phyloP scores from a whole-genome alignment of 116 monocot genomes.

The Trichopus zeylanicus region DNA sequence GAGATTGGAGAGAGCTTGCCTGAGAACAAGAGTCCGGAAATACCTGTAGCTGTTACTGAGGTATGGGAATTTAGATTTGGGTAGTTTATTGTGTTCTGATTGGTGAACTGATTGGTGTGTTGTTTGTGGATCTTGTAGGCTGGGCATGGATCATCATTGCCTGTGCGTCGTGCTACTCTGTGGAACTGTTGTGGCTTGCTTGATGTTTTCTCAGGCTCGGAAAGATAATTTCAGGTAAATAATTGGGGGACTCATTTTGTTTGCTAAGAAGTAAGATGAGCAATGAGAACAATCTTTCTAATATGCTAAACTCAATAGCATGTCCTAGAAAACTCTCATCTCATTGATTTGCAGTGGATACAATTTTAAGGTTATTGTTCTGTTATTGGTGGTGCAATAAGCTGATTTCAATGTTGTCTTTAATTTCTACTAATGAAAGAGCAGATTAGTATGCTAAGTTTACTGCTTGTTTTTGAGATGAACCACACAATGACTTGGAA shows the following conservation, averaged over 20 bases:
- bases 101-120: neutral
- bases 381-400: no score
- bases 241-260: neutral
- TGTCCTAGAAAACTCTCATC: no score
- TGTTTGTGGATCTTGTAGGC: neutral
- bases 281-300: no score
- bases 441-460: no score
- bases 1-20: neutral
- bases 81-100: neutral
- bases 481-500: no score
- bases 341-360: no score
- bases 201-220: neutral
- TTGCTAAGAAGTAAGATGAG: neutral
- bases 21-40: neutral
- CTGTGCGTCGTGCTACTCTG: neutral
- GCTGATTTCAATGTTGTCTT: no score
- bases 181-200: conserved; percentile 6
- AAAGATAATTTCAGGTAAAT: conserved; percentile 4
- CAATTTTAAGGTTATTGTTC: no score
- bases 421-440: no score
- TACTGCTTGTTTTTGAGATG: no score
- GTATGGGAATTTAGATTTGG: neutral
- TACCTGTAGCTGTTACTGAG: neutral
- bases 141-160: neutral
- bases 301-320: no score